Evolutionary conservation across 2,329 filamentous ascomycete genomes (phyloP).

Genomic region (Myriosclerotinia curreyana): DNA sequence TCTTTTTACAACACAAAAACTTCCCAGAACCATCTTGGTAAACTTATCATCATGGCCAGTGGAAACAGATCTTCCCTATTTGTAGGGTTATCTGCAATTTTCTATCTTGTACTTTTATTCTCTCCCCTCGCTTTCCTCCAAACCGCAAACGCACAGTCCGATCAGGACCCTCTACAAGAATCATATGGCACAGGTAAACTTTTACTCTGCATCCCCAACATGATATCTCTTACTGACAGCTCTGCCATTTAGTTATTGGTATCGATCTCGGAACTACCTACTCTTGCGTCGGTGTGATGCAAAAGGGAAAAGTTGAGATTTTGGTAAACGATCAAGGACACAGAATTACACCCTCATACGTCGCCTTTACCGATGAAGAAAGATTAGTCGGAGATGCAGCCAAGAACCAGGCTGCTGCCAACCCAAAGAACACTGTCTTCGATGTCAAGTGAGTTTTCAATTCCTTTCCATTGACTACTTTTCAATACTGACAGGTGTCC

Average conservation of each 20-base stretch:
- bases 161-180: slow-evolving; percentile 63
- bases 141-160: slow-evolving; percentile 65
- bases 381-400: slow-evolving; percentile 95
- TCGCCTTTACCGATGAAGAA: slow-evolving; percentile 96
- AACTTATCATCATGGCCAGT: slow-evolving; percentile 51
- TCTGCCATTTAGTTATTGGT: slow-evolving; percentile 67
- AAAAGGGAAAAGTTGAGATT: slow-evolving; percentile 92
- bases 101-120: slow-evolving; percentile 89
- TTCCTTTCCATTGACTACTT: slow-evolving; percentile 22
- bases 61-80: slow-evolving; percentile 66
- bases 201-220: neutral
- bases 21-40: slow-evolving; percentile 26
- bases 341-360: slow-evolving; percentile 92
- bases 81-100: slow-evolving; percentile 81
- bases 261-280: slow-evolving; percentile 93
- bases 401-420: slow-evolving; percentile 75
- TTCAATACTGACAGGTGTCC: slow-evolving; percentile 38
- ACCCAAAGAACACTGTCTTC: slow-evolving; percentile 25
- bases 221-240: slow-evolving; percentile 23
- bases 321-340: slow-evolving; percentile 96
- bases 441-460: slow-evolving; percentile 60
- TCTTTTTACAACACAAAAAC: slow-evolving; percentile 12
- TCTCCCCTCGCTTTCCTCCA: slow-evolving; percentile 82
- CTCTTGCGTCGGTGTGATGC: slow-evolving; percentile 92
- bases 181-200: slow-evolving; percentile 69